phyloP scores from a whole-genome alignment of 306 rosid species.

The Cucurbita moschata region DNA sequence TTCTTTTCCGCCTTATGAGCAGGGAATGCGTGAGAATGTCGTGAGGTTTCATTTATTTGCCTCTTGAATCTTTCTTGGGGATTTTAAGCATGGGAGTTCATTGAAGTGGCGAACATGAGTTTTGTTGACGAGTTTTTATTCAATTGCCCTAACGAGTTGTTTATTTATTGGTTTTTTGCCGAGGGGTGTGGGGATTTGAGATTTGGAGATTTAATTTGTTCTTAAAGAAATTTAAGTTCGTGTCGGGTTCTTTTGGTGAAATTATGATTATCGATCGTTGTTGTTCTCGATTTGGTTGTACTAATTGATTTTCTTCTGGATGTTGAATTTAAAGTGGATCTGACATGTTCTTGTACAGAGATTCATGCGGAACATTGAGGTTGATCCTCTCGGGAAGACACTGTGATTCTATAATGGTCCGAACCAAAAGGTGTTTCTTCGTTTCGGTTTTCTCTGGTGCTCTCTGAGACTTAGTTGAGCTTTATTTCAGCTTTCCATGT shows the following conservation, averaged over 20 bases:
- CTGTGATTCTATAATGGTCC: slow-evolving; percentile 37
- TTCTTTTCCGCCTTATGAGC: not conserved
- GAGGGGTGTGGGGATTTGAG: not conserved
- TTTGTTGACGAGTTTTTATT: slow-evolving; percentile 9
- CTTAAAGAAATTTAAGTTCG: not conserved
- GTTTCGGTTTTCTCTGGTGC: slow-evolving; percentile 28
- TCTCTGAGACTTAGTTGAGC: slow-evolving; percentile 33
- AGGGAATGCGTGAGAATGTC: not conserved
- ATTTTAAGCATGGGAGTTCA: slow-evolving; percentile 14
- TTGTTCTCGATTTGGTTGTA: not conserved
- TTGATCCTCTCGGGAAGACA: slow-evolving; percentile 21
- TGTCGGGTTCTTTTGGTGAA: not conserved
- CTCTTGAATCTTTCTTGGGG: not conserved
- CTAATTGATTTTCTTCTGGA: slow-evolving; percentile 15
- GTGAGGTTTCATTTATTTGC: slow-evolving; percentile 10
- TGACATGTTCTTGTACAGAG: slow-evolving; percentile 39
- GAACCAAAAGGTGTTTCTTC: slow-evolving; percentile 26
- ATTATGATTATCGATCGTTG: not conserved
- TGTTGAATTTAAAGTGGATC: slow-evolving; percentile 52
- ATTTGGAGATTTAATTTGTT: slow-evolving; percentile 18
- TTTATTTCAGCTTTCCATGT: slow-evolving; percentile 17
- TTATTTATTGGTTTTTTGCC: not conserved
- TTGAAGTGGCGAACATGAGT: not conserved
- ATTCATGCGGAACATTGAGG: slow-evolving; percentile 32
- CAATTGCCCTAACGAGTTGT: slow-evolving; percentile 7